Evolutionary conservation across 164 flowering plant genomes (phyloP), one percentile per base, ranked within the genome.

Genomic region (Chloranthus sessilifolius): DNA sequence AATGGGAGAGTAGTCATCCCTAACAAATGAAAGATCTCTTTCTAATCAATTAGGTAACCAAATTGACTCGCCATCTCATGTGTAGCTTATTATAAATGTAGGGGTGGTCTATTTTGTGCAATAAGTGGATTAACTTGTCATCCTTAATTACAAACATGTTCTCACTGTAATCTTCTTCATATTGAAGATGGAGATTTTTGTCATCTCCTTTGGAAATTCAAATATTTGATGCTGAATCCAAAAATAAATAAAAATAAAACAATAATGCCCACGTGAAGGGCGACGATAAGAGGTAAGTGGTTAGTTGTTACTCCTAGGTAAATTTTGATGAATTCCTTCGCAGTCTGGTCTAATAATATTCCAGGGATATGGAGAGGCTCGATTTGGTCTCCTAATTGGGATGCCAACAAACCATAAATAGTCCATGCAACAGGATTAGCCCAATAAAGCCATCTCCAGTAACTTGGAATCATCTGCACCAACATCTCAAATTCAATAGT

Each of bases 391-490:
- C 92, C 84, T 47, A 83, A 81, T 19, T 83, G 97, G 24, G 94
- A 80, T 3, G 73, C 67, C 15, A 86, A 80, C 48, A 80, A 44
- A 23, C 97, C 97, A 33, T 89, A 86, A 14, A 86, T 82, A 9
- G 97, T 86, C 95, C 97, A 89, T 5, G 97, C 84, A 28, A 83
- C 76, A 0, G 95, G 92, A 68, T 89, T 77, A 4, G 85, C 70
- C 88, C 88, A 89, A 61, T 86, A 89, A n/a, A 79, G 86, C 97
- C 97, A 89, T 5, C 84, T 38, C 95, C 95, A 86, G 90, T 92
- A 89, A 60, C 70, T 76, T 8, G 94, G 95, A 54, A 86, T 83
- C 72, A 41, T 78, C 92, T 85, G 86, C 54, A 67, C 21, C 16
- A 27, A 20, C 34, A 24, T 1, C 10, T 3, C 26, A n/a, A 7